These are phyloP conservation scores for Wickerhamiella sorbophila DNA, from an alignment of 805 yeast genomes.

Conservation along the genomic window DNA sequence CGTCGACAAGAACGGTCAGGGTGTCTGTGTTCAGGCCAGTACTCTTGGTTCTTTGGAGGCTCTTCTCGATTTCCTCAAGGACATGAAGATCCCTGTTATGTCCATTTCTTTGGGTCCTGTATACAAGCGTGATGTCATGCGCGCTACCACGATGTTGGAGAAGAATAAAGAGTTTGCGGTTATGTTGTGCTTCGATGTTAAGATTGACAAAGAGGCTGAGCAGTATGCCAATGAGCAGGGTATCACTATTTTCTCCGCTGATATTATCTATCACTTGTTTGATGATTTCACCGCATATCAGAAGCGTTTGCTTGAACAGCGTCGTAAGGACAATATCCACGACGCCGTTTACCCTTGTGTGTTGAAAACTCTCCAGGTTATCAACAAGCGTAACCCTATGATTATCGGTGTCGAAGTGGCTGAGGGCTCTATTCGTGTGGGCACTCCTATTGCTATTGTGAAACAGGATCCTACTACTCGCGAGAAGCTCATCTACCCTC, in stretches of 20 bases:
- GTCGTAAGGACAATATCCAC: constrained; percentile 76
- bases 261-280: constrained; percentile 89
- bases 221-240: constrained; percentile 93
- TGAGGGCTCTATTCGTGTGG: constrained; percentile 79
- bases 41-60: constrained; percentile 98
- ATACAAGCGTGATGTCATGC: constrained; percentile 94
- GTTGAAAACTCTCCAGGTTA: constrained; percentile 83
- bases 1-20: constrained; percentile 87
- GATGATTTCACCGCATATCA: constrained; percentile 92
- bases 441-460: constrained; percentile 93
- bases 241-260: constrained; percentile 86
- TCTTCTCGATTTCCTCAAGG: constrained; percentile 86
- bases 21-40: constrained; percentile 97
- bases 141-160: constrained; percentile 92
- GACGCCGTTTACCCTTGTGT: constrained; percentile 94
- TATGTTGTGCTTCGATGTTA: constrained; percentile 98
- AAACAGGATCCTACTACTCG: constrained; percentile 77
- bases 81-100: constrained; percentile 98
- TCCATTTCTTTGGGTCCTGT: constrained; percentile 97
- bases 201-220: constrained; percentile 94
- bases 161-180: constrained; percentile 90
- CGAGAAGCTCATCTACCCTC: constrained; percentile 45
- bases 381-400: constrained; percentile 98
- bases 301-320: constrained; percentile 68
- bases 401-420: constrained; percentile 95